Conservation (phyloP, 371 early-diverging fungal species). For the Gilbertella persicaria region DNA sequence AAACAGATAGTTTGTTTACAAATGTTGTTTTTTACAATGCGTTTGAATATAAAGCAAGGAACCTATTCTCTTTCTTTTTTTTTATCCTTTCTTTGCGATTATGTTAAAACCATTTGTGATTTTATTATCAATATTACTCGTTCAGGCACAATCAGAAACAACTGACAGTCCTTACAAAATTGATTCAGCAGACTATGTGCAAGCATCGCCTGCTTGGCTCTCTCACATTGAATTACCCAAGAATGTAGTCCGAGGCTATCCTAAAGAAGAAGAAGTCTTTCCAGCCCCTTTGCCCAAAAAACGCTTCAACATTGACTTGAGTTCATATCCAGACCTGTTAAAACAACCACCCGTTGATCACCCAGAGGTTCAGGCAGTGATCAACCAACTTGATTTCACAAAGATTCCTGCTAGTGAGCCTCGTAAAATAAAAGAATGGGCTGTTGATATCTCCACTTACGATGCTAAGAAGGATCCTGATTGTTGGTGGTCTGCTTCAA, state of each 20-base stretch:
- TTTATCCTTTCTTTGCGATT: too few relatives aligned
- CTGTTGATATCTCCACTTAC: slow-evolving; percentile 32
- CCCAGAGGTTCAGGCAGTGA: slow-evolving; percentile 49
- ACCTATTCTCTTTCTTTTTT: too few relatives aligned
- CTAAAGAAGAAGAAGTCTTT: slow-evolving; percentile 26
- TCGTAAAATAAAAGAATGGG: slow-evolving; percentile 28
- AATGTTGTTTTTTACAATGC: too few relatives aligned
- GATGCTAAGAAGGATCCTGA: slow-evolving; percentile 20
- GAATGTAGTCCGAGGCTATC: slow-evolving; percentile 16
- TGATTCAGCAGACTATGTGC: slow-evolving; percentile 5
- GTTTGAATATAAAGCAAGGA: too few relatives aligned
- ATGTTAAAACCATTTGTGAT: too few relatives aligned
- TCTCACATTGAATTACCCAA: slow-evolving; percentile 27
- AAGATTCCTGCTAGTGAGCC: slow-evolving; percentile 41
- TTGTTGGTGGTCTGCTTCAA: too few relatives aligned
- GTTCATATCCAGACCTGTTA: slow-evolving; percentile 29
- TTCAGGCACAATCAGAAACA: background rate
- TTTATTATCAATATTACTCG: too few relatives aligned
- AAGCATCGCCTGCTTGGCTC: slow-evolving; percentile 38
- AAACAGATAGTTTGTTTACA: too few relatives aligned
- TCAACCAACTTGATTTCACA: slow-evolving; percentile 47
- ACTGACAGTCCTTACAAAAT: background rate
- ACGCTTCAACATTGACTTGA: slow-evolving; percentile 13
- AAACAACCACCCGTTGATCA: slow-evolving; percentile 36
- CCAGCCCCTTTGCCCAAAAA: slow-evolving; percentile 13